Base-by-base conservation (phyloP, 2,329 filamentous ascomycete genomes). In the Pseudogymnoascus sp. region DNA sequence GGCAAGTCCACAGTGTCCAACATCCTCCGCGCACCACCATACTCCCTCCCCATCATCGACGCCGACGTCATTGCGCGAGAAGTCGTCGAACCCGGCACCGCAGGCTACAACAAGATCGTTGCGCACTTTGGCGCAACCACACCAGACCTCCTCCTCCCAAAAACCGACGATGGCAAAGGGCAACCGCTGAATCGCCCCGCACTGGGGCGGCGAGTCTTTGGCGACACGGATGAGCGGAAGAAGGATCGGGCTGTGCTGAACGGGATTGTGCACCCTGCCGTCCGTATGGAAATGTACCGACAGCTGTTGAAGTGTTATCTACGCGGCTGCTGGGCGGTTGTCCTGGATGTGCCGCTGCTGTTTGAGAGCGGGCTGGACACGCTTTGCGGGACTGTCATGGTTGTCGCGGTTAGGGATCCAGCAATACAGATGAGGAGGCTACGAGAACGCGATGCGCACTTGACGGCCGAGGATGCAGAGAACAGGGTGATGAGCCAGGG, bases 1-100 rank as follows among this genome's bases (percentile, higher is more conserved):
- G 95, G 95, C 75, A 99, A 99, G 84, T 96, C 93, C 53, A 99
- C 93, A 68, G 92, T 97, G 62, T 96, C 95, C 28, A 81, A 83
- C 40, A 83, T 96, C 69, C 89, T 99, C 70, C 86, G 89, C 60
- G 82, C 85, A 4, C 81, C 90, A 4, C 95, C 93, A 0, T 90
- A 97, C 80, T 88, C 85, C 65, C 84, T 99, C 66, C 93, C 95
- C 71, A 84, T 99, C 70, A 88, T 99, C 78, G 95, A 99, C 74
- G 93, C 95, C 73, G 95, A 99, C 78, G 78, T 96, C 63, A 83
- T 98, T 65, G 93, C 95, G 59, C 92, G 93, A 70, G 84, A 95
- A 75, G 95, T 98, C 65, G 93, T 99, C 74, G 91, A 96, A 75
- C 95, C 95, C 0, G 95, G 95, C 28, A 96, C 91, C 5, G 73